Conservation (phyloP, 495 filamentous ascomycete species). For the Hypoxylon fuscum region DNA sequence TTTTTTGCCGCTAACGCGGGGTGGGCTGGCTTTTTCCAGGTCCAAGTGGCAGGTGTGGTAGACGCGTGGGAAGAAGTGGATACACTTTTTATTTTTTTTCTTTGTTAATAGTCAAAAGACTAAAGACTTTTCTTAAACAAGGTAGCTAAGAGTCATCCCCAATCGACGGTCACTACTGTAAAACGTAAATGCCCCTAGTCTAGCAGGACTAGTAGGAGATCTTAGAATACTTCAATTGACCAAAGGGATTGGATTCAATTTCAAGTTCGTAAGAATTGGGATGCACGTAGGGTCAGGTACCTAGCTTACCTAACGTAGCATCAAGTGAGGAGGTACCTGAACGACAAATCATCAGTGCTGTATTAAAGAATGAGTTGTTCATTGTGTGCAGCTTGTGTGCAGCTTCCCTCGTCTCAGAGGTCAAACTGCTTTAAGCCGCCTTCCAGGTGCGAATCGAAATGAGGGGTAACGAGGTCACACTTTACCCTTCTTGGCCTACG, state of each 20-base stretch:
- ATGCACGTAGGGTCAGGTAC: conserved; percentile 43
- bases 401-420: conserved; percentile 18
- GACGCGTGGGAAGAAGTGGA: background rate
- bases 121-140: too few species aligned
- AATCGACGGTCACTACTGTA: too few species aligned
- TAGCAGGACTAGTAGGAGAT: background rate
- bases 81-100: background rate
- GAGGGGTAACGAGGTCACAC: conserved; percentile 39
- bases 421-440: conserved; percentile 26
- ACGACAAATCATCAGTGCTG: conserved; percentile 18
- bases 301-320: conserved; percentile 38
- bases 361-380: conserved; percentile 40
- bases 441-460: conserved; percentile 32
- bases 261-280: conserved; percentile 26
- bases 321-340: conserved; percentile 4
- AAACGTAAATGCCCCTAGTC: background rate
- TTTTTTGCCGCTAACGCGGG: conserved; percentile 37
- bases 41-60: too few species aligned
- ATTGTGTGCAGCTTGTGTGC: conserved; percentile 19
- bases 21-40: too few species aligned
- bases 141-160: too few species aligned
- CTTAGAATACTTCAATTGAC: conserved; percentile 28
- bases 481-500: conserved; percentile 33
- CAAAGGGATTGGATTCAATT: conserved; percentile 39
- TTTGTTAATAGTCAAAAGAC: too few species aligned